A percentile compares a stretch with the other conserved stretches of the same genome.
Evolutionary conservation across 176 grass and related monocot species (phyloP).

Genomic region (Poa annua): DNA sequence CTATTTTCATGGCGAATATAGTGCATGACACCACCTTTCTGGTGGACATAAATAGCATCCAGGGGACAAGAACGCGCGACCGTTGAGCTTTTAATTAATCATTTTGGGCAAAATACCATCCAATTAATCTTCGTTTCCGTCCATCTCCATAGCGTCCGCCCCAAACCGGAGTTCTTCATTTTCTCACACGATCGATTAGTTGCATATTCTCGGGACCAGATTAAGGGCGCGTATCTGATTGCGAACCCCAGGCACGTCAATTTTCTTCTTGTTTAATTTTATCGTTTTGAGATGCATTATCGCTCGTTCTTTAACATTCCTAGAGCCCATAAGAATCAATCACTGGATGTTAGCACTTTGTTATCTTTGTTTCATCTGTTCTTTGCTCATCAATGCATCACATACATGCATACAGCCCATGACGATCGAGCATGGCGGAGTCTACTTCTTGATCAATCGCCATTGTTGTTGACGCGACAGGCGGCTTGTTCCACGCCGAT

Average conservation of each 20-base stretch:
- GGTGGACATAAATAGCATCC: constrained; percentile 33
- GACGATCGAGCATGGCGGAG: constrained; percentile 37
- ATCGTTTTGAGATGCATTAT: background rate
- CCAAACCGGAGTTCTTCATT: background rate
- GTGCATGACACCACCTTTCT: background rate
- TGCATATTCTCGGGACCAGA: background rate
- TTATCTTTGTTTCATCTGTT: background rate
- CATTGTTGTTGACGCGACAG: constrained; percentile 22
- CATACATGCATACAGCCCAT: constrained; percentile 37
- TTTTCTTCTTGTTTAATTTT: background rate
- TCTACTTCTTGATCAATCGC: constrained; percentile 21
- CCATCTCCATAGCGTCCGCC: constrained; percentile 19
- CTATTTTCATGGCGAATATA: constrained; percentile 11
- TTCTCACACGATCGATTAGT: background rate
- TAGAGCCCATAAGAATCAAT: background rate
- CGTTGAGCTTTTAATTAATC: constrained; percentile 3
- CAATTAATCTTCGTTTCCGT: constrained; percentile 30
- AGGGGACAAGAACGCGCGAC: constrained; percentile 23
- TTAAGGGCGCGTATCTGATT: background rate
- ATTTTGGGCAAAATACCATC: background rate
- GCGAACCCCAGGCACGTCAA: constrained; percentile 8
- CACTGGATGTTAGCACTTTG: background rate
- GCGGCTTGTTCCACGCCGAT: constrained; percentile 13
- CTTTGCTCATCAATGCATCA: background rate
- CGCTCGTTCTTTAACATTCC: background rate